A percentile compares a stretch with the other conserved stretches of the same genome.
Evolutionary conservation across 2,329 filamentous ascomycete genomes (phyloP).

Genomic region (Ambrosiella beaveri): DNA sequence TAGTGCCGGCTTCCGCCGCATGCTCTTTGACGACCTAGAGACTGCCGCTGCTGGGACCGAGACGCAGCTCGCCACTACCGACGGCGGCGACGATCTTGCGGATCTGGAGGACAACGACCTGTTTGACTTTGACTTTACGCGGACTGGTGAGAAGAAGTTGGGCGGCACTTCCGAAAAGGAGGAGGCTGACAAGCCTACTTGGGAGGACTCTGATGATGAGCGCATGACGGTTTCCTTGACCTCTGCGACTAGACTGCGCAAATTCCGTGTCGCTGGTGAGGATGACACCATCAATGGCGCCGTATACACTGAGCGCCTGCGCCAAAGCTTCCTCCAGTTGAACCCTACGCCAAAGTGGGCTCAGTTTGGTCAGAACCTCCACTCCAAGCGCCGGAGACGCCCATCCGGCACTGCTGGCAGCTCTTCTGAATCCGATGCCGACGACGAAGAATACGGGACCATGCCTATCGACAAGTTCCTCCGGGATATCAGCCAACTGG

Average conservation of each 20-base stretch:
- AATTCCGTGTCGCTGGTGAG: constrained; percentile 60
- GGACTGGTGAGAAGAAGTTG: constrained; percentile 25
- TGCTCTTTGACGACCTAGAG: constrained; percentile 37
- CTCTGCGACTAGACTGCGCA: constrained; percentile 56
- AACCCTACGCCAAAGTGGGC: constrained; percentile 47
- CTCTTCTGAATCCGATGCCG: constrained; percentile 24
- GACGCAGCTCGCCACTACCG: constrained; percentile 22
- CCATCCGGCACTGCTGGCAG: constrained; percentile 28
- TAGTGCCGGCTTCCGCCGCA: constrained; percentile 60
- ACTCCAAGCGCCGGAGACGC: constrained; percentile 32
- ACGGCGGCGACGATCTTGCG: constrained; percentile 35
- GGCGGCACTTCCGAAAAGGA: constrained; percentile 18
- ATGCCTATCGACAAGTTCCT: constrained; percentile 68
- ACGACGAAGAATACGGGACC: constrained; percentile 41
- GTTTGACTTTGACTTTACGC: constrained; percentile 54
- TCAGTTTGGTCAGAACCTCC: constrained; percentile 30
- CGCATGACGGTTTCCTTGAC: constrained; percentile 69
- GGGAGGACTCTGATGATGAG: constrained; percentile 95
- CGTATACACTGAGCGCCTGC: constrained; percentile 67
- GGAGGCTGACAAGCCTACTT: constrained; percentile 36
- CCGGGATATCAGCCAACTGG: constrained; percentile 54
- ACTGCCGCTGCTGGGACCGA: constrained; percentile 17
- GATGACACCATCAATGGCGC: constrained; percentile 77
- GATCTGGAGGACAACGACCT: constrained; percentile 59
- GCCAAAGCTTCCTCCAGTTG: constrained; percentile 53